phyloP scores from a whole-genome alignment of 1,284 basidiomycete species.

The Ceratobasidium sp. region DNA sequence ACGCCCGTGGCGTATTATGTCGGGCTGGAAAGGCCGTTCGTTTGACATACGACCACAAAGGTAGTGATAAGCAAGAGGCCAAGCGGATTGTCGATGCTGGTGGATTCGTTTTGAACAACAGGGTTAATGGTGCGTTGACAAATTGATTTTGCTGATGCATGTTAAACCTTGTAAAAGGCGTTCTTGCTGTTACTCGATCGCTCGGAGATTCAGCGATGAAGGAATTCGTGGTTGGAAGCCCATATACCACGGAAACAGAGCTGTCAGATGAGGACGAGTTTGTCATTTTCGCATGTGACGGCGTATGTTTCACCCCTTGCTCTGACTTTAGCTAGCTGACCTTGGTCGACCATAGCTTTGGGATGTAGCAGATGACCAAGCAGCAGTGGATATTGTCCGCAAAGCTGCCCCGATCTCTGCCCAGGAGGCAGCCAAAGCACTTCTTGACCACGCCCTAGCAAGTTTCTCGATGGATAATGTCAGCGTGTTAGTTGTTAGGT shows the following conservation, averaged over 20 bases:
- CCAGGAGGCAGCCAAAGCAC: slow-evolving; percentile 79
- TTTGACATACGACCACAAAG: slow-evolving; percentile 99
- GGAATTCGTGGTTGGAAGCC: slow-evolving; percentile 97
- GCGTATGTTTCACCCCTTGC: slow-evolving; percentile 67
- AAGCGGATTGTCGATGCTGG: slow-evolving; percentile 98
- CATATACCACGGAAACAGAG: slow-evolving; percentile 97
- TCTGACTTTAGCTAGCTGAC: not conserved
- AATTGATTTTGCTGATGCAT: slow-evolving; percentile 27
- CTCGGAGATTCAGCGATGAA: slow-evolving; percentile 99
- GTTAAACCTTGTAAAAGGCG: slow-evolving; percentile 58
- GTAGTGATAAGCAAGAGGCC: slow-evolving; percentile 95
- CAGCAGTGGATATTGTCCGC: slow-evolving; percentile 87
- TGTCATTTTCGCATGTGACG: slow-evolving; percentile 96
- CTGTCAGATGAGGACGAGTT: slow-evolving; percentile 93
- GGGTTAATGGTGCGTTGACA: slow-evolving; percentile 80
- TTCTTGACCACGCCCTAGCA: slow-evolving; percentile 87
- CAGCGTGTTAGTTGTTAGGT: slow-evolving; percentile 79
- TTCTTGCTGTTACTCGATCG: slow-evolving; percentile 95
- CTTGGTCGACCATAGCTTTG: slow-evolving; percentile 74
- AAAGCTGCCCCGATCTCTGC: slow-evolving; percentile 65
- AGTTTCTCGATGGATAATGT: slow-evolving; percentile 94
- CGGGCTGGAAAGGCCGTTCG: slow-evolving; percentile 91
- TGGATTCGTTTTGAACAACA: slow-evolving; percentile 98
- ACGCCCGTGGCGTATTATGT: slow-evolving; percentile 89
- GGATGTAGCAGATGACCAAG: slow-evolving; percentile 95